phyloP scores from a whole-genome alignment of 805 yeast species.

The Pichia californica region DNA sequence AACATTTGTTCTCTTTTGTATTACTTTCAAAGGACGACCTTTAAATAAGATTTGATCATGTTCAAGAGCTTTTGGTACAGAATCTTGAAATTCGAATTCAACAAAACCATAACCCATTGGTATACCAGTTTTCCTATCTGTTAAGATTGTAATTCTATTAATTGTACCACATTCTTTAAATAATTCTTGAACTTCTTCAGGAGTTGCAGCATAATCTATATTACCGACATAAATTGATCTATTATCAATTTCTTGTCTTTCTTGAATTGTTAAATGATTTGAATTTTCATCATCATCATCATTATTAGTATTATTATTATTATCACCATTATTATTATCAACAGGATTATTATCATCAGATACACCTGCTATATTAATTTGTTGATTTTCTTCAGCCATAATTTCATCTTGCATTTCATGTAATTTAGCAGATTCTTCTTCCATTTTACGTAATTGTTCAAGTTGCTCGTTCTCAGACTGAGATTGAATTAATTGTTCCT shows the following conservation, averaged over 20 bases:
- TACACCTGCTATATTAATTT: neutral
- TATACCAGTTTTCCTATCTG: slow-evolving; percentile 67
- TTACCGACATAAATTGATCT: slow-evolving; percentile 78
- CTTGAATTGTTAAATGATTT: slow-evolving; percentile 16
- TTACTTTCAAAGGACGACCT: slow-evolving; percentile 67
- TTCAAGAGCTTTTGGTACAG: slow-evolving; percentile 55
- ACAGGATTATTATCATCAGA: too few species aligned
- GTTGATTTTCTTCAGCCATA: slow-evolving; percentile 8
- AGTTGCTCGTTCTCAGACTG: slow-evolving; percentile 8
- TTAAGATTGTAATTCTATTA: slow-evolving; percentile 71
- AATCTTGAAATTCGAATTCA: slow-evolving; percentile 67
- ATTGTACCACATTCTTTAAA: slow-evolving; percentile 67
- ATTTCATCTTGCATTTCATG: slow-evolving; percentile 47
- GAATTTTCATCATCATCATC: slow-evolving; percentile 5
- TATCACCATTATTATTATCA: neutral
- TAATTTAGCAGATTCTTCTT: slow-evolving; percentile 55
- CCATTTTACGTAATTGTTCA: slow-evolving; percentile 43
- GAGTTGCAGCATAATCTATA: slow-evolving; percentile 74
- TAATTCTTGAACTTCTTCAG: slow-evolving; percentile 71
- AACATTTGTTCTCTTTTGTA: slow-evolving; percentile 72
- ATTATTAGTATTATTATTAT: neutral
- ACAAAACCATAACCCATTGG: slow-evolving; percentile 87
- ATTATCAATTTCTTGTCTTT: slow-evolving; percentile 62
- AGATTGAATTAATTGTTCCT: neutral
- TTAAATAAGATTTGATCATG: slow-evolving; percentile 60